Conservation (phyloP, 192 early-diverging fungal genomes). For the Entomortierella beljakovae region DNA sequence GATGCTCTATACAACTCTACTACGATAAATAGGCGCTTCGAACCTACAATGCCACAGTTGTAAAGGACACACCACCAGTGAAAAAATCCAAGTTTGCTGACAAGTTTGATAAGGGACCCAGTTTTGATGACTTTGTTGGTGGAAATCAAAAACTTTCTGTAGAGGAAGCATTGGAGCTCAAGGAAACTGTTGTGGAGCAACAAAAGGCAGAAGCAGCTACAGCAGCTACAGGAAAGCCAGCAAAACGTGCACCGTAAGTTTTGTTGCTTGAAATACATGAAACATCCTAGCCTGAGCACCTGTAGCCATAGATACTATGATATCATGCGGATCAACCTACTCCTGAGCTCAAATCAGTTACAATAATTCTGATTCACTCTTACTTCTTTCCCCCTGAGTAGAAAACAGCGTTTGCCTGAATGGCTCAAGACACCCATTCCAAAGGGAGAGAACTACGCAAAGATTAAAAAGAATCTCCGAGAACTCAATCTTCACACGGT, state of each 20-base stretch:
- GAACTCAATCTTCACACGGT: slow-evolving; percentile 97
- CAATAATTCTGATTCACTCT: not conserved
- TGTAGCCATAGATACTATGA: too few species aligned
- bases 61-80: slow-evolving; percentile 20
- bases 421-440: slow-evolving; percentile 98
- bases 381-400: slow-evolving; percentile 4
- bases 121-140: slow-evolving; percentile 69
- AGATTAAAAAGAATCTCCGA: slow-evolving; percentile 91
- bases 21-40: slow-evolving; percentile 19
- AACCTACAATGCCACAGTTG: slow-evolving; percentile 51
- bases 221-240: slow-evolving; percentile 26
- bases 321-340: not conserved
- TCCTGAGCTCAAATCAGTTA: not conserved
- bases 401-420: slow-evolving; percentile 78
- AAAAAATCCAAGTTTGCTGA: slow-evolving; percentile 60
- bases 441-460: slow-evolving; percentile 77
- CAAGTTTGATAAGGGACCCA: slow-evolving; percentile 58
- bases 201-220: slow-evolving; percentile 47
- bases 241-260: slow-evolving; percentile 42
- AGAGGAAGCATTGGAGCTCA: slow-evolving; percentile 72
- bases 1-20: not conserved
- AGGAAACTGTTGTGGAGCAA: slow-evolving; percentile 57
- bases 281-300: too few species aligned
- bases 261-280: not conserved
- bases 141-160: slow-evolving; percentile 60